Evolutionary conservation across 1,284 basidiomycete genomes (phyloP), one percentile per base, ranked within the genome.

Genomic region (Ustanciosporium gigantosporum): DNA sequence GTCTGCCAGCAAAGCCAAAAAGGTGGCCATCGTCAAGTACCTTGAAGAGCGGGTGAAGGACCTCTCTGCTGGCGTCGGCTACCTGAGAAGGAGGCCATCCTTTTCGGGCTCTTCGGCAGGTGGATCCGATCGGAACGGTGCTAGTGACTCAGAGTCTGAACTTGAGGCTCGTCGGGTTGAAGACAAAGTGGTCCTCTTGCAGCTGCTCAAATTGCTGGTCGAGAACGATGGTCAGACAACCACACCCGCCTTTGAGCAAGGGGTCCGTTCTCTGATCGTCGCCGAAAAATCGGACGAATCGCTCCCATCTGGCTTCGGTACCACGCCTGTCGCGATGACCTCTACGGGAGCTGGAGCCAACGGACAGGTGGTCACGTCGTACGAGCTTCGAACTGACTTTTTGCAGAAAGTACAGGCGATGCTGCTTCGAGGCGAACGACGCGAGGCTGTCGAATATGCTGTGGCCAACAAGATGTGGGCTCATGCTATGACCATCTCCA

Each of bases 401-500:
- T 37, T 78, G 27, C 57, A 71, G 24, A 55, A 65, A 38, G 47
- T 78, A 22, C 71, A 77, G 61, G 35, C 29, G 9, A 55, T 73
- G 44, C 50, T 78, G 13, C 49, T 73, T 24, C 47, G 85, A 36
- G 95, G 95, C 14, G 87, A 96, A 65, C 87, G 90, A 47, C 84
- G 85, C 21, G 85, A 88, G 59, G 95, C 95, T 0, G 91, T 91
- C 69, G 86, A 87, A 49, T 91, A 87, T 73, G 94, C 95, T 4
- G 82, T 91, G 22, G 87, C 91, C 52, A 85, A 92, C 75, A 87
- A 85, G 67, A 80, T 98, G 59, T 99, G 93, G 92, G 87, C 91
- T 1, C 95, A 99, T 78, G 95, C 95, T 1, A 86, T 98, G 84
- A 81, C 97, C 37, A 93, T 98, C 56, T 87, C 95, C 7, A 93